These are phyloP conservation scores for Hippophae tibetana DNA, from an alignment of 306 rosid genomes.

Conservation along the genomic window DNA sequence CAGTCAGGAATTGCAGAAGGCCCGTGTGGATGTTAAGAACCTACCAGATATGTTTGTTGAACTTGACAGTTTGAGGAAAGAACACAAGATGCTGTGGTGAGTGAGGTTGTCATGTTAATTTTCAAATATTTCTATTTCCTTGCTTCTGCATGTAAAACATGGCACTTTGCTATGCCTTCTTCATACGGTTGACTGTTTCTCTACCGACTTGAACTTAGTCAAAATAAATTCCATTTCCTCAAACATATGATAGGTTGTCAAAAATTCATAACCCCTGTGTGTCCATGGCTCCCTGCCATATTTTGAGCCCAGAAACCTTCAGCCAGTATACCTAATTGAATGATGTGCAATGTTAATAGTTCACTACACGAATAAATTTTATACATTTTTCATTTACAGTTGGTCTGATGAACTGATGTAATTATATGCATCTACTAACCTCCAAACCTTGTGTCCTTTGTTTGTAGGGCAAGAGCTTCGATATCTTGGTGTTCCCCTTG, in stretches of 20 bases:
- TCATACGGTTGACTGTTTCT: background rate
- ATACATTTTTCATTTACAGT: too few relatives aligned
- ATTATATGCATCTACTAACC: too few relatives aligned
- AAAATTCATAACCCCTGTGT: background rate
- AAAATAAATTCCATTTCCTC: background rate
- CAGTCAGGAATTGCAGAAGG: slow-evolving; percentile 47
- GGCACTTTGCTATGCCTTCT: slow-evolving; percentile 8
- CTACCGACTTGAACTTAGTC: background rate
- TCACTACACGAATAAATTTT: background rate
- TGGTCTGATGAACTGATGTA: too few relatives aligned
- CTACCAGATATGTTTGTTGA: slow-evolving; percentile 53
- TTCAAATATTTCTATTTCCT: slow-evolving; percentile 12
- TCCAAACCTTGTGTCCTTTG: too few relatives aligned
- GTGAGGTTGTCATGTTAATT: slow-evolving; percentile 19
- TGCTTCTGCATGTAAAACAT: slow-evolving; percentile 12
- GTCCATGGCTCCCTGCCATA: background rate
- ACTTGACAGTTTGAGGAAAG: slow-evolving; percentile 55
- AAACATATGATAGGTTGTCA: background rate
- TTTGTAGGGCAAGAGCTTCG: too few relatives aligned
- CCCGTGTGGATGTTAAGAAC: slow-evolving; percentile 31
- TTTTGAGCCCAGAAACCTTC: background rate
- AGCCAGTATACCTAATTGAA: background rate
- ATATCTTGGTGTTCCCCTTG: too few relatives aligned
- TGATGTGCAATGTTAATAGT: background rate
- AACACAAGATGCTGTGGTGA: slow-evolving; percentile 61